Conservation (phyloP, 176 grass and related monocot species). For the Typha latifolia region DNA sequence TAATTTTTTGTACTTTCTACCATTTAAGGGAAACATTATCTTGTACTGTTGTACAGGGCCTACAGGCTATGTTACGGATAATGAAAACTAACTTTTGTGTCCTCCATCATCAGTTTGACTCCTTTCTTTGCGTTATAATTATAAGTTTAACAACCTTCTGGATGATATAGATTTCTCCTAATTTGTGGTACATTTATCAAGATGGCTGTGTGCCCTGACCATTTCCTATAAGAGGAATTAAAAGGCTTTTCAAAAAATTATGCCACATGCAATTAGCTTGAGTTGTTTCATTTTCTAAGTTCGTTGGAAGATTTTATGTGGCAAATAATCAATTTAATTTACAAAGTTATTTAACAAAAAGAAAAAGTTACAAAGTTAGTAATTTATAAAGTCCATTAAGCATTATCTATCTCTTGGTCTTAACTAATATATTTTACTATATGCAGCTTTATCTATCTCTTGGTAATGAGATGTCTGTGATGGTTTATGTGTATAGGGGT, state of each 20-base stretch:
- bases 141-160: too few relatives aligned
- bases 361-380: neutral
- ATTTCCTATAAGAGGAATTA: neutral
- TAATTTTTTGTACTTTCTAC: too few relatives aligned
- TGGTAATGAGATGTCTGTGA: neutral
- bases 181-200: too few relatives aligned
- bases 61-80: too few relatives aligned
- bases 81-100: too few relatives aligned
- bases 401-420: neutral
- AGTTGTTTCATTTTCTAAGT: neutral
- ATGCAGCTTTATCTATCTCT: neutral
- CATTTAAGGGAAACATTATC: too few relatives aligned
- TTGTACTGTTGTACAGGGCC: too few relatives aligned
- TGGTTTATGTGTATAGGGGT: constrained; percentile 36
- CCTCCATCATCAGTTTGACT: too few relatives aligned
- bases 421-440: neutral
- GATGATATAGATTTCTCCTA: too few relatives aligned
- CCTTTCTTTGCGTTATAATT: too few relatives aligned
- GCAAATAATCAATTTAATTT: neutral
- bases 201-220: too few relatives aligned
- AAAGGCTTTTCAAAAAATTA: neutral
- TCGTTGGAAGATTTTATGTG: neutral
- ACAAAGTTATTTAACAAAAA: too few relatives aligned
- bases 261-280: neutral
- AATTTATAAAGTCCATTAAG: neutral